Percentiles rank a stretch among this genome's conserved stretches.
Evolutionary conservation across 257 asterid genomes (phyloP).

Genomic region (Solanum pennellii): DNA sequence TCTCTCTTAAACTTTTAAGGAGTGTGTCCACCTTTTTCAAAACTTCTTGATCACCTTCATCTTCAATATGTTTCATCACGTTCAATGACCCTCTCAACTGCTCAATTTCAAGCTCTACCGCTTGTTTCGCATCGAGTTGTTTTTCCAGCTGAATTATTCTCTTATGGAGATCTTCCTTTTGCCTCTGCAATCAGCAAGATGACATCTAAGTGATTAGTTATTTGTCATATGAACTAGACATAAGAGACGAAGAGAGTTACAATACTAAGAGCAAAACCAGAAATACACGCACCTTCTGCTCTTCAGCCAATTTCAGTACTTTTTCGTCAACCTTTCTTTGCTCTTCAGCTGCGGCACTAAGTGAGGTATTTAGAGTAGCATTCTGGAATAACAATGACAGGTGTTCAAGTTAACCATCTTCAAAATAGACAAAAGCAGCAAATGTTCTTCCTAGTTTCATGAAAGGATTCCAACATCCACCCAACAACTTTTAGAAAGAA

Average conservation of each 20-base stretch:
- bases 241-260: conserved; percentile 1
- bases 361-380: conserved; percentile 47
- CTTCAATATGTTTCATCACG: conserved; percentile 51
- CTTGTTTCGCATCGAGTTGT: conserved; percentile 60
- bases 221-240: conserved; percentile 2
- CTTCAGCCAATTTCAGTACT: conserved; percentile 69
- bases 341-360: conserved; percentile 47
- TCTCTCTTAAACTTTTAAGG: conserved; percentile 49
- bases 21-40: conserved; percentile 36
- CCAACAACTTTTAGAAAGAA: not conserved
- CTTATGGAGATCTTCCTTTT: conserved; percentile 56
- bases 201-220: not conserved
- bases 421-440: not conserved
- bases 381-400: conserved; percentile 32
- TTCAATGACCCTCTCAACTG: conserved; percentile 52
- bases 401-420: not conserved
- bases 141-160: conserved; percentile 44
- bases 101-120: conserved; percentile 60
- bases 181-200: conserved; percentile 45
- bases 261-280: not conserved
- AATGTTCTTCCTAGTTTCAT: not conserved
- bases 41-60: conserved; percentile 59
- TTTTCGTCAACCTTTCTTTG: conserved; percentile 55
- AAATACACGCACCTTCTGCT: conserved; percentile 55
- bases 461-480: not conserved